Percentiles rank a stretch among this genome's conserved stretches.
Evolutionary conservation across 139 green algal species (phyloP).

Genomic region (Mesotaenium endlicherianum): DNA sequence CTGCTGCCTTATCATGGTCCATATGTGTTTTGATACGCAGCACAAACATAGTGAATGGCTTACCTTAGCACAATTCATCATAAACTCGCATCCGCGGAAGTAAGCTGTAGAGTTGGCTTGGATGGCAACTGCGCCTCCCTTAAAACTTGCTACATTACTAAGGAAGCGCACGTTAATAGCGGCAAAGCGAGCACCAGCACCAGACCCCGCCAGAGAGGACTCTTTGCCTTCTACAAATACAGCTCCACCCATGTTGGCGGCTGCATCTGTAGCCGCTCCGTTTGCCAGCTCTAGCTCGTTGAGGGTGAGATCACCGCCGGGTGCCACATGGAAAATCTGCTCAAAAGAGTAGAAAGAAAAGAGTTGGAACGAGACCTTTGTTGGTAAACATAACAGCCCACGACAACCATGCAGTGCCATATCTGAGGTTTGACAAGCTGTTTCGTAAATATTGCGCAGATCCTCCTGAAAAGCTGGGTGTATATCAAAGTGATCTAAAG

Average conservation of each 20-base stretch:
- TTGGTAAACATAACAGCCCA: no score
- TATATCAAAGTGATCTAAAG: no score
- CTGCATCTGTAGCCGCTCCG: neutral
- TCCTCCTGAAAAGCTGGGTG: no score
- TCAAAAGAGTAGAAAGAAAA: no score
- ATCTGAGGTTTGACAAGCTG: no score
- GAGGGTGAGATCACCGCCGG: neutral
- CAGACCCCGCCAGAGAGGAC: neutral
- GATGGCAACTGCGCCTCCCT: neutral
- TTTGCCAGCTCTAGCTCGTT: neutral
- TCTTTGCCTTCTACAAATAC: neutral
- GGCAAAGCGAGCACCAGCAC: neutral
- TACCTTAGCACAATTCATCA: neutral
- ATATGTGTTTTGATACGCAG: no score
- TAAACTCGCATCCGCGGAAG: neutral
- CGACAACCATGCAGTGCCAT: no score
- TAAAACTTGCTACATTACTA: neutral
- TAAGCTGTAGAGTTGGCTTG: neutral
- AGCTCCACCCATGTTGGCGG: neutral
- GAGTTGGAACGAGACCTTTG: no score
- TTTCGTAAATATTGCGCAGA: no score
- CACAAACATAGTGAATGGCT: no score
- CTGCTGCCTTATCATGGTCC: no score
- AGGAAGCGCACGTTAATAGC: neutral
- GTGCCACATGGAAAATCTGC: constrained; percentile 12